phyloP scores from a whole-genome alignment of 495 filamentous ascomycete species.

The Lasiosphaeriaceae sp. region DNA sequence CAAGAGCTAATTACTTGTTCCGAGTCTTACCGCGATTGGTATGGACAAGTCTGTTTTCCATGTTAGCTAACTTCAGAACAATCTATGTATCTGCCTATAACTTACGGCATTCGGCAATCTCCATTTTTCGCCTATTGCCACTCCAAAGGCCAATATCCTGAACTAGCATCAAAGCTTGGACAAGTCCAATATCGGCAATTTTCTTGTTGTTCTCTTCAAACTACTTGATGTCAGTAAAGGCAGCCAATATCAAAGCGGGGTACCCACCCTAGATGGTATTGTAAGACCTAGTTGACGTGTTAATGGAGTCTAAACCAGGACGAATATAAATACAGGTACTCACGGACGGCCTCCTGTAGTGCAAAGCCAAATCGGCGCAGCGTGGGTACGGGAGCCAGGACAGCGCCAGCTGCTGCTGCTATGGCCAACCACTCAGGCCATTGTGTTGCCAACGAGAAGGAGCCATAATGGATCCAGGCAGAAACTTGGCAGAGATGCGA shows the following conservation, averaged over 20 bases:
- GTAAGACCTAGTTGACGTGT: conserved; percentile 24
- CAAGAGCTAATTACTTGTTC: not conserved
- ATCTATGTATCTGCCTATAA: not conserved
- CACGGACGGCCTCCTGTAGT: conserved; percentile 56
- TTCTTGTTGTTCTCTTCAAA: conserved; percentile 58
- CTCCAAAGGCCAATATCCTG: conserved; percentile 64
- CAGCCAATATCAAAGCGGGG: too few species aligned
- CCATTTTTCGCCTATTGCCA: conserved; percentile 62
- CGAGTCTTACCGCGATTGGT: conserved; percentile 20
- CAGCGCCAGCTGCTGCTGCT: conserved; percentile 53
- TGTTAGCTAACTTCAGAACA: not conserved
- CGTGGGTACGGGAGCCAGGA: conserved; percentile 50
- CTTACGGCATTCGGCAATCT: conserved; percentile 58
- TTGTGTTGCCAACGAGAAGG: conserved; percentile 47
- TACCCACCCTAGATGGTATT: conserved; percentile 38
- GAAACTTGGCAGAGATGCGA: conserved; percentile 46
- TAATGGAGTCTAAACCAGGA: not conserved
- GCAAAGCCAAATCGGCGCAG: conserved; percentile 61
- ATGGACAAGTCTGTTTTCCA: conserved; percentile 22
- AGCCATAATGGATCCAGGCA: conserved; percentile 56
- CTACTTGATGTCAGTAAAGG: conserved; percentile 9
- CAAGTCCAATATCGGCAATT: conserved; percentile 49
- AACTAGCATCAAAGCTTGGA: conserved; percentile 52
- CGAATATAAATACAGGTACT: conserved; percentile 1
- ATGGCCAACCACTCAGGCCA: conserved; percentile 54